Conservation (phyloP, 2,329 filamentous ascomycete genomes). For the Sporothrix euskadiensis region DNA sequence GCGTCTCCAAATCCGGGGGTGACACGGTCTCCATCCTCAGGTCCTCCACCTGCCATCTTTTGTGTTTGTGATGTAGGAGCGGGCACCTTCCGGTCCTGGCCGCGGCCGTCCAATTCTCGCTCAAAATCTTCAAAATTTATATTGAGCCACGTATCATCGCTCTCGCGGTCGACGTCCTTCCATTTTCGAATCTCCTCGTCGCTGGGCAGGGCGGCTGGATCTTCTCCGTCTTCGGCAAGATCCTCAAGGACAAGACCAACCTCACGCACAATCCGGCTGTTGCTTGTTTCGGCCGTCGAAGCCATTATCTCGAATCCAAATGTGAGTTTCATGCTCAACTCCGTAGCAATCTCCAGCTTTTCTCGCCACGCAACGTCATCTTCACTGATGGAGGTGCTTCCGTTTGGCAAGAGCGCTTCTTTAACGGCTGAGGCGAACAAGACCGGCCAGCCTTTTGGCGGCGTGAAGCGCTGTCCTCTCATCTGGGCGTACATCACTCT, state of each 20-base stretch:
- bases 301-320: constrained; percentile 90
- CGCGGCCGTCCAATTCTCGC: constrained; percentile 64
- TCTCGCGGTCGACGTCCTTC: constrained; percentile 62
- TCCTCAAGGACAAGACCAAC: constrained; percentile 76
- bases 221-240: constrained; percentile 68
- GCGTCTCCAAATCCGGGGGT: constrained; percentile 62
- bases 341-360: constrained; percentile 47
- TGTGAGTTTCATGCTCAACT: constrained; percentile 84
- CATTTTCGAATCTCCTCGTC: constrained; percentile 73
- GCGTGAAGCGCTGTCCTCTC: constrained; percentile 77
- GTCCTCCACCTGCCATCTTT: neutral
- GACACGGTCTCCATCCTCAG: neutral
- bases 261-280: constrained; percentile 70
- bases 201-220: constrained; percentile 59
- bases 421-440: constrained; percentile 38
- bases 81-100: neutral
- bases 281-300: constrained; percentile 64
- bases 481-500: constrained; percentile 89
- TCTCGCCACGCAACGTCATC: neutral
- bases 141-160: constrained; percentile 88
- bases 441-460: constrained; percentile 56
- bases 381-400: constrained; percentile 31
- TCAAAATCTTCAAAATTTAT: constrained; percentile 91
- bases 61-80: neutral
- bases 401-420: constrained; percentile 27